Evolutionary conservation across 2,329 filamentous ascomycete species (phyloP), one percentile per base, ranked within the genome.

Genomic region (Myrmaecium sp.): DNA sequence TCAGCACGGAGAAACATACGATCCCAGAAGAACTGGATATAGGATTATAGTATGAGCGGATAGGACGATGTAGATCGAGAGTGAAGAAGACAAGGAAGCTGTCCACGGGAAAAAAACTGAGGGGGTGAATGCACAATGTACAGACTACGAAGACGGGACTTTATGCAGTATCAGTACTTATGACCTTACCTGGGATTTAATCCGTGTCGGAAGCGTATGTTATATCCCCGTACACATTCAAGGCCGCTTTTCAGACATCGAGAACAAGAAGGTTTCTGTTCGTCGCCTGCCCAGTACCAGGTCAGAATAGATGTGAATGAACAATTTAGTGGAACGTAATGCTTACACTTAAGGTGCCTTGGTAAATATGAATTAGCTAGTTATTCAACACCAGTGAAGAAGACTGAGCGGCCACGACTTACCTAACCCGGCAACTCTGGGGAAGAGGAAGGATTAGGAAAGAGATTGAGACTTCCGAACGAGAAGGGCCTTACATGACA

Each of bases 201-300:
- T 7, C 38, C 38, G 35, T 48, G 43, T 29, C 39, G 35, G 31
- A 47, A 48, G 5, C 42, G 36, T 27, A 48, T 42, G 19, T 46
- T 44, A 33, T 42, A 42, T 5, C 41, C 42, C 20, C 44, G 27
- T 6, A 44, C 34, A 23, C 44, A 47, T 21, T 45, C 40, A 15
- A 44, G 41, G 9, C 42, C 40, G 14, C 38, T 34, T 29, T 43
- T 45, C 11, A 38, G 30, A 26, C 44, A 47, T 22, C 41, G 30
- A 2, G 37, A 36, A 30, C 44, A 47, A 8, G 38, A 33, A 8
- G 40, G 40, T 27, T 35, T 27, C 27, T 39, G 35, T 26, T 43
- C 42, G 30, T 47, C 43, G 28, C 41, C 40, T 40, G 23, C 13
- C 14, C n/a, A 17, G 8, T 3, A 5, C 9, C 16, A 17, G 23